phyloP scores from a whole-genome alignment of 2,329 filamentous ascomycete species.

The Huntiella omanensis region DNA sequence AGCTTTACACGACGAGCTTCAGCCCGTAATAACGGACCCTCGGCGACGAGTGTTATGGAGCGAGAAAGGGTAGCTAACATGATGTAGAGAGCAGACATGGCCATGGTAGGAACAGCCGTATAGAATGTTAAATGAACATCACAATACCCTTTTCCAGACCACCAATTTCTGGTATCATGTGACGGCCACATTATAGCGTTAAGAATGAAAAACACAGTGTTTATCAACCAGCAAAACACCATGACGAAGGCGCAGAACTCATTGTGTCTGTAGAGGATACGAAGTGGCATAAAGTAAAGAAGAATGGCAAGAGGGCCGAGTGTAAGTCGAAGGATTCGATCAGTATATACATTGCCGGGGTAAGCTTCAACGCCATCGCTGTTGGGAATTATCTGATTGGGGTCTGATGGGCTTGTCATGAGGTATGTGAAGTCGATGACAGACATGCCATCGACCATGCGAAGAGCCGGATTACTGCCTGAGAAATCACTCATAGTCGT shows the following conservation, averaged over 20 bases:
- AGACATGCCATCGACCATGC: no score
- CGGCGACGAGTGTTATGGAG: constrained; percentile 28
- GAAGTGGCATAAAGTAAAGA: constrained; percentile 31
- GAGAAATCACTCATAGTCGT: no score
- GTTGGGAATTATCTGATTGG: constrained; percentile 1
- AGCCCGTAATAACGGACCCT: constrained; percentile 19
- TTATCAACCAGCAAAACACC: constrained; percentile 25
- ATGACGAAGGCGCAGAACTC: constrained; percentile 35
- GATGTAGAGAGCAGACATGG: constrained; percentile 31
- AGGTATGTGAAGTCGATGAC: constrained; percentile 7
- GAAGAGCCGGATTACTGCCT: no score
- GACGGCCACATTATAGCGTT: constrained; percentile 35
- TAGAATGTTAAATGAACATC: constrained; percentile 30
- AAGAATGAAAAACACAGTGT: constrained; percentile 30
- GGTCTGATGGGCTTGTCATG: neutral
- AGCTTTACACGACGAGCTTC: constrained; percentile 26
- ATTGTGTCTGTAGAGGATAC: constrained; percentile 30
- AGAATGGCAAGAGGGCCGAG: constrained; percentile 27
- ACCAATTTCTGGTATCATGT: constrained; percentile 32
- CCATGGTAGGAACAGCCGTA: constrained; percentile 28
- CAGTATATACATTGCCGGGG: constrained; percentile 19
- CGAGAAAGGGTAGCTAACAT: constrained; percentile 34
- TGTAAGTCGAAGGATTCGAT: constrained; percentile 30
- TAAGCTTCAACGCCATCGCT: constrained; percentile 16
- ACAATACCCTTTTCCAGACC: constrained; percentile 32